Evolutionary conservation across 225 moss, liverwort and hornwort species (phyloP).

Genomic region (Polytrichum formosum): DNA sequence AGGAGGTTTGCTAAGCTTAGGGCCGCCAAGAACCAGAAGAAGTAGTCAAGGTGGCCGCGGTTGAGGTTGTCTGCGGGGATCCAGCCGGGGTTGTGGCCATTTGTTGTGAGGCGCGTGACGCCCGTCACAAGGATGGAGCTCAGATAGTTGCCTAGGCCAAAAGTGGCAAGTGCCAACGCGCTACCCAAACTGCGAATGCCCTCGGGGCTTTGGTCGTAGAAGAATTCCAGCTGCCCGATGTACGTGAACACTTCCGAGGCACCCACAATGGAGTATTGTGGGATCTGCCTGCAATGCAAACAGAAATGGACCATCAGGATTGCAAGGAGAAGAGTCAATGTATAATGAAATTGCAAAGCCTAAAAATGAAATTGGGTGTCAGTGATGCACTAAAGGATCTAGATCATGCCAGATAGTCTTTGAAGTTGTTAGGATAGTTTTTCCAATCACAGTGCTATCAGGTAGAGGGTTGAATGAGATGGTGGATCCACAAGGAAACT

Average conservation of each 20-base stretch:
- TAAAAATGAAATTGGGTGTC: no score
- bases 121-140: slow-evolving; percentile 60
- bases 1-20: slow-evolving; percentile 59
- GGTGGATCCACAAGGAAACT: no score
- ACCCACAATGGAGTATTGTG: slow-evolving; percentile 84
- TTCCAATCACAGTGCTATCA: no score
- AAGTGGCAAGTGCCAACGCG: slow-evolving; percentile 60
- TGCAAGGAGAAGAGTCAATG: no score
- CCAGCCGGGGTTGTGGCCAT: slow-evolving; percentile 53
- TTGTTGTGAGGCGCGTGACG: slow-evolving; percentile 44
- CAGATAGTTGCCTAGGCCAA: slow-evolving; percentile 67
- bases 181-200: slow-evolving; percentile 70
- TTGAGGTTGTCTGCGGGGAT: slow-evolving; percentile 73
- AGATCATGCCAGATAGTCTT: no score
- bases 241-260: slow-evolving; percentile 87
- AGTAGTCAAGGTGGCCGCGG: slow-evolving; percentile 68
- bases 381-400: no score
- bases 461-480: no score
- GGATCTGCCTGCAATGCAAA: slow-evolving; percentile 45
- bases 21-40: slow-evolving; percentile 67
- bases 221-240: slow-evolving; percentile 75
- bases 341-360: no score
- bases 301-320: no score
- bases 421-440: no score
- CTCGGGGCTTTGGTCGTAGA: slow-evolving; percentile 76